Evolutionary conservation across 495 filamentous ascomycete genomes (phyloP).

Genomic region (Letharia lupina): DNA sequence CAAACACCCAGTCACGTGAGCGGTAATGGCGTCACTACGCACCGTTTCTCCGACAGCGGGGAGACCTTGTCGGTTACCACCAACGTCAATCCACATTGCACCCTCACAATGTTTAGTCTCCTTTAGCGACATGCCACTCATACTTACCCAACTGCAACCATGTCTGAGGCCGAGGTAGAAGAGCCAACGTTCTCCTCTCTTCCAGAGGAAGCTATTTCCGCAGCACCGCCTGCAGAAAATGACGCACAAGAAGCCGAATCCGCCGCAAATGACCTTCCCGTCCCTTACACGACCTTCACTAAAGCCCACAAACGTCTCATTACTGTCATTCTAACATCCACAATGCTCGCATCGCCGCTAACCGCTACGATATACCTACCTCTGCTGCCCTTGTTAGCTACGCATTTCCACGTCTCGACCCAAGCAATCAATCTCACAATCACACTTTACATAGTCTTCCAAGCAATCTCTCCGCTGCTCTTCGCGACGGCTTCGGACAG

Average conservation of each 20-base stretch:
- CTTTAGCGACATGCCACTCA: not conserved
- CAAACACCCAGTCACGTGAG: too few relatives aligned
- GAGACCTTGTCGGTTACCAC: too few relatives aligned
- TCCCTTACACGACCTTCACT: conserved; percentile 21
- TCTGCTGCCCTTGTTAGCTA: conserved; percentile 23
- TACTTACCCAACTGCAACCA: not conserved
- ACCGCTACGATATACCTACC: conserved; percentile 34
- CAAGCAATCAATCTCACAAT: conserved; percentile 34
- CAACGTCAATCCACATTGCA: not conserved
- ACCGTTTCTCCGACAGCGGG: too few relatives aligned
- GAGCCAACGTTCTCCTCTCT: not conserved
- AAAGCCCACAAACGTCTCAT: conserved; percentile 11
- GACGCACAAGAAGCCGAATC: not conserved
- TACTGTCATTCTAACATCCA: conserved; percentile 18
- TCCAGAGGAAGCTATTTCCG: not conserved
- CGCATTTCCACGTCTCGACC: conserved; percentile 22
- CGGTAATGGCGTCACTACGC: too few relatives aligned
- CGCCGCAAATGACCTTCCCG: not conserved
- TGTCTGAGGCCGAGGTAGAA: not conserved
- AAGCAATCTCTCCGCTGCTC: conserved; percentile 33
- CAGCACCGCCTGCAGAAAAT: not conserved
- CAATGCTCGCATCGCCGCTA: conserved; percentile 26
- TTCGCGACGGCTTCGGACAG: conserved; percentile 35
- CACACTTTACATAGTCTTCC: conserved; percentile 31
- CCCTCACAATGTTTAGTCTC: too few relatives aligned